Base-by-base conservation (phyloP, 2,329 filamentous ascomycete genomes). In the Sporothrix euskadiensis region DNA sequence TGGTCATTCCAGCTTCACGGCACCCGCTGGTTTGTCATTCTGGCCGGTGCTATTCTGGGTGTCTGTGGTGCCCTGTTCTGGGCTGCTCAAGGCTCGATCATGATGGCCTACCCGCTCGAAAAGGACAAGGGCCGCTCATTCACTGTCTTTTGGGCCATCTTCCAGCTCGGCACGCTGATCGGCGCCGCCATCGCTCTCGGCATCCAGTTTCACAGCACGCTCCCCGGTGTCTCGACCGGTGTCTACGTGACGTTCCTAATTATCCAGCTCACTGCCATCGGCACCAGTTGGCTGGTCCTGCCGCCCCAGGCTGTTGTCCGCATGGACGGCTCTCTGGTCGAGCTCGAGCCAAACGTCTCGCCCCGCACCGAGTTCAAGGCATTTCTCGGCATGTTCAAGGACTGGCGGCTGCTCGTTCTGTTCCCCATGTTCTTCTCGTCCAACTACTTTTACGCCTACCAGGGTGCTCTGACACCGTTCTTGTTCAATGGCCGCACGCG, bases 111-210 rank as follows among this genome's bases (percentile, higher is more conserved):
- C 81, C 94, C 94, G 1, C 85, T 88, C 26, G 94, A 97, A 82
- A 82, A 88, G 52, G 88, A 89, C 76, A 97, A 97, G 85, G 94
- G 94, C 57, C 90, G 90, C 73, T 97, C 94, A 81, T 97, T 97
- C 80, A 92, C 92, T 74, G 90, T 90, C 84, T 97, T 97, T 83
- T 97, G 94, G 94, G 90, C 94, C 81, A 97, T 98, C 79, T 98
- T 97, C 87, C 97, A 97, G 82, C 82, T 94, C 74, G 94, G 94
- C 78, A 94, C 90, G 78, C 94, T 97, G 75, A 93, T 98, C 81
- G 94, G 94, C 54, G 52, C 91, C 79, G 82, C 90, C 78, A 92
- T 94, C 75, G 90, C 91, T 22, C 87, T 94, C 7, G 91, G 87
- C 75, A 87, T 92, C 81, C 92, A 92, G 82, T 94, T 56, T 30